Evolutionary conservation across 345 rosid genomes (phyloP).

Genomic region (Luvunga scandens): DNA sequence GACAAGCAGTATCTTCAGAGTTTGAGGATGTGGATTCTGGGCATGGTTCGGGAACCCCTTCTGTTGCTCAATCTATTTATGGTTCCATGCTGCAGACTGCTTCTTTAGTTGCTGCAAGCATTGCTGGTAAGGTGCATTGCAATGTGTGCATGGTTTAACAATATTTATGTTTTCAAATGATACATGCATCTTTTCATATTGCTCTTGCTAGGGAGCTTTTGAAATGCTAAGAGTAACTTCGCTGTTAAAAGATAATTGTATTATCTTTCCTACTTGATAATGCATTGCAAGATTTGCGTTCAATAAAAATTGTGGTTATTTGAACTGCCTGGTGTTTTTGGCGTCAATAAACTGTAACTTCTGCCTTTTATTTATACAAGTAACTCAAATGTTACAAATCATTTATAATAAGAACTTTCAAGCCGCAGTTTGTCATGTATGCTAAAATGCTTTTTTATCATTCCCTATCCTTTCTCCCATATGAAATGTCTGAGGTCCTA

Average conservation of each 20-base stretch:
- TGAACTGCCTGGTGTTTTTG: background rate
- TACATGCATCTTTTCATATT: background rate
- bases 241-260: background rate
- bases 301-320: background rate
- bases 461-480: background rate
- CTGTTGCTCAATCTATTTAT: constrained; percentile 19
- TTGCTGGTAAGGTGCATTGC: constrained; percentile 31
- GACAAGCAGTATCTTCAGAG: constrained; percentile 39
- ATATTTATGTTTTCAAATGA: background rate
- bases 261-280: background rate
- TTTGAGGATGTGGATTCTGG: constrained; percentile 40
- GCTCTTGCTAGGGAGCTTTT: background rate
- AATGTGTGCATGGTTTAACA: background rate
- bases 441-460: background rate
- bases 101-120: constrained; percentile 26
- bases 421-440: background rate
- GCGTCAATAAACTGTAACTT: background rate
- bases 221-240: background rate
- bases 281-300: background rate
- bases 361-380: background rate
- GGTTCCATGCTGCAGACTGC: constrained; percentile 19
- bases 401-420: background rate
- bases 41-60: constrained; percentile 17
- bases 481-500: background rate
- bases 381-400: background rate